Evolutionary conservation across 2,329 filamentous ascomycete genomes (phyloP), one percentile per base, ranked within the genome.

Genomic region (Bertia moriformis): DNA sequence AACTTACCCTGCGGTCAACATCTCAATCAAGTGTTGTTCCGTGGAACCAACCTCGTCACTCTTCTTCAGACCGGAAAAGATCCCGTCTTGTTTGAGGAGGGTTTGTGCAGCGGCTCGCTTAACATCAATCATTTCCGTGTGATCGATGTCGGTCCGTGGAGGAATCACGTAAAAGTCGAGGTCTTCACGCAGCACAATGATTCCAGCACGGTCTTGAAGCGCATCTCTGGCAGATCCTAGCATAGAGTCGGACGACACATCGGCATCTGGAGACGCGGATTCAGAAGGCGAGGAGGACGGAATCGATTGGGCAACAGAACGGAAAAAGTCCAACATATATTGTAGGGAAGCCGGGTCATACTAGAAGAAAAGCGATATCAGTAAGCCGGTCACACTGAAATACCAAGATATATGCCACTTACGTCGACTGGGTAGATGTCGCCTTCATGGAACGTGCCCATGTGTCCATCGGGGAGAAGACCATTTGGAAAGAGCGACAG

Each of bases 281-380:
- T 73, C 63, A 41, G 70, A 73, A 22, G 80, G 75, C 39, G 83
- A 84, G 19, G 73, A 65, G 45, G 75, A 71, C 7, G 85, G 86
- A 48, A 98, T 96, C n/a, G 88, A 91, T 60, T 95, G 87, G 40
- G 91, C 91, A 45, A 98, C 89, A 48, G 80, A 79, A 46, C 91
- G 83, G 67, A 98, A 98, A 62, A 98, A 98, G 52, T 95, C 89
- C 46, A 98, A 75, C 91, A 98, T 98, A 65, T 96, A 98, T 62
- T 96, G 87, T 40, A 98, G 74, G 37, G 89, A 96, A 39, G 80
- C 79, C 18, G 91, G 89, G 60, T 98, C 91, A 64, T 96, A 98
- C 91, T 98, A 64, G 49, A 61, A 29, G 24, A n/a, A n/a, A 13
- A 10, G n/a, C n/a, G n/a, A n/a, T n/a, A n/a, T n/a, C n/a, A n/a